Evolutionary conservation across 352 stramenopile genomes (phyloP), one percentile per base, ranked within the genome.

Genomic region (Pythium rhizo-oryzae): DNA sequence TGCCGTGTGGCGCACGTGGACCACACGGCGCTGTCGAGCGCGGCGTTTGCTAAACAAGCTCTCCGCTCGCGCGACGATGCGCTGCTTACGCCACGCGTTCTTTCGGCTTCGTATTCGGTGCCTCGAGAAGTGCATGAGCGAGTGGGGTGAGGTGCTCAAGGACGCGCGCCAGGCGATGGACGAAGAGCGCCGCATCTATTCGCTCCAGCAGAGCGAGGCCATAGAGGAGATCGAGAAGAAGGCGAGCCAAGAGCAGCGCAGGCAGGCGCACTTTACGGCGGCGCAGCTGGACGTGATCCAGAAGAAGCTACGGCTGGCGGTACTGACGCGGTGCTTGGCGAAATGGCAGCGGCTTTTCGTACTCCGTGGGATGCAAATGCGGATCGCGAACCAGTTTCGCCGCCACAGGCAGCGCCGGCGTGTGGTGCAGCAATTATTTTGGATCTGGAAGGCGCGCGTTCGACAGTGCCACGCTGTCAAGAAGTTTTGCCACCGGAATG

Each of bases 71-170:
- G 24, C 41, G 13, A 8, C 15, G 6, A 44, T 39, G 13, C 53
- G 30, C 15, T 3, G 56, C 0, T 19, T 77, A 1, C 54, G 39
- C 4, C 51, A 43, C 5, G 52, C 46, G 5, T 71, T 85, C 8
- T 55, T 59, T 8, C 54, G 50, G 0, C 59, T 84, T 5, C 72
- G 78, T 9, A 16, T 88, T 47, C 69, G 72, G 19, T 81, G 78
- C 35, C 44, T 75, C 0, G 68, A 83, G 44, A 69, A 67, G 12
- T 66, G 53, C 44, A 56, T 73, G 23, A 37, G 70, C 8, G 75
- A 85, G 28, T 89, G 80, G 80, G 53, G 70, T 1, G 59, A 76
- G 21, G 73, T 79, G 9, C 73, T 87, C n/a, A 75, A 75, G 43
- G 46, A 74, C 15, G 75, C 80, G 0, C 77, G 78, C 11, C 11